Evolutionary conservation across 139 green algal species (phyloP).

Genomic region (Coelastrella sp.): DNA sequence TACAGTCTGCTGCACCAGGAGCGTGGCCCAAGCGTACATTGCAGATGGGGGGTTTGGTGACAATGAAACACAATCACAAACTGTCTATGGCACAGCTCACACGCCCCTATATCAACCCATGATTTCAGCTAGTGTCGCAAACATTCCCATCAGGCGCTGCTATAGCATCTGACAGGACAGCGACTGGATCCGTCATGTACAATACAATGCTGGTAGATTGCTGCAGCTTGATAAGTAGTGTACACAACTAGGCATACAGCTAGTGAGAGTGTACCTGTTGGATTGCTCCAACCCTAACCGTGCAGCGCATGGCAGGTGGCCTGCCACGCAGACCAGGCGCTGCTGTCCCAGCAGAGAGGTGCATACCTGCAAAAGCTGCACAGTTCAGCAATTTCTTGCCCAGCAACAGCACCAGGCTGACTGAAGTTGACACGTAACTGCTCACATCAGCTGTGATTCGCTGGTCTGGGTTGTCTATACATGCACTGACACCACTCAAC

Average conservation of each 20-base stretch:
- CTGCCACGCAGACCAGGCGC: neutral
- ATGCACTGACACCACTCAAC: neutral
- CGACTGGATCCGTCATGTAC: too few relatives aligned
- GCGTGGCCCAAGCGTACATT: too few relatives aligned
- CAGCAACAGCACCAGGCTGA: slow-evolving; percentile 74
- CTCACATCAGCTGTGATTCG: slow-evolving; percentile 91
- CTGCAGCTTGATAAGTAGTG: too few relatives aligned
- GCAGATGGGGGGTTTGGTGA: too few relatives aligned
- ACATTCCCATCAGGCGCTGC: too few relatives aligned
- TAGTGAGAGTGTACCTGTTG: neutral
- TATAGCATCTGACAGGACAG: too few relatives aligned
- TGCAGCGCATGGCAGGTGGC: neutral
- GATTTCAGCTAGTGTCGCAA: too few relatives aligned
- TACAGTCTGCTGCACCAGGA: too few relatives aligned
- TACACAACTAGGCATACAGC: neutral
- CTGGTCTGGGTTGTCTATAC: slow-evolving; percentile 67
- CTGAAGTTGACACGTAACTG: slow-evolving; percentile 71
- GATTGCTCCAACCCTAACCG: neutral
- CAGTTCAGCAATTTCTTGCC: slow-evolving; percentile 85
- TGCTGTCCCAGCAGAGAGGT: neutral
- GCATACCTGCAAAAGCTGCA: slow-evolving; percentile 82
- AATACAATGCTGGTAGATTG: too few relatives aligned
- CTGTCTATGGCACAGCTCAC: too few relatives aligned
- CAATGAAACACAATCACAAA: too few relatives aligned
- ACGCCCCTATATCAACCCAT: too few relatives aligned